Percentiles rank a stretch among this genome's conserved stretches.
These are phyloP conservation scores for Debaryomycetaceae sp. DNA, from an alignment of 1,139 yeast species.

Conservation along the genomic window DNA sequence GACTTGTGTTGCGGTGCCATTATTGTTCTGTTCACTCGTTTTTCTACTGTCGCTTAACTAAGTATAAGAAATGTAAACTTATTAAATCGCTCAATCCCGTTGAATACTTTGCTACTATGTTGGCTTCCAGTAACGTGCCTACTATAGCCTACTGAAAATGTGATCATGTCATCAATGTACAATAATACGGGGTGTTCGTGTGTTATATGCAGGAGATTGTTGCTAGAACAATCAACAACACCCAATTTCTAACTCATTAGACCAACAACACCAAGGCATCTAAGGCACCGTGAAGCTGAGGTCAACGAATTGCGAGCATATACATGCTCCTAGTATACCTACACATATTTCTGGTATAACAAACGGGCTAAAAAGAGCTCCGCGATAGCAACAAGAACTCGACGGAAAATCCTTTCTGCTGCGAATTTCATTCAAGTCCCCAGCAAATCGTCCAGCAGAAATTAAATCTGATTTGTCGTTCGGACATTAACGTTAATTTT, in stretches of 20 bases:
- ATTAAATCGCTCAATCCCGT: background rate
- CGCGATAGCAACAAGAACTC: background rate
- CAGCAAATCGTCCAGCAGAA: background rate
- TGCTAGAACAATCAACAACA: background rate
- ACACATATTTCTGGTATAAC: too few relatives aligned
- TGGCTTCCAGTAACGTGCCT: background rate
- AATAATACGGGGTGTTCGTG: background rate
- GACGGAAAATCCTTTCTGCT: background rate
- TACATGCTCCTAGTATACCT: too few relatives aligned
- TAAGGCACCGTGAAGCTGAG: too few relatives aligned
- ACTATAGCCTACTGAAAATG: background rate
- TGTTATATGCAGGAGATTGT: background rate
- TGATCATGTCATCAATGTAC: background rate
- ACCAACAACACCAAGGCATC: too few relatives aligned
- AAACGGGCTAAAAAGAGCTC: background rate
- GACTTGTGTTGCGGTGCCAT: constrained; percentile 21
- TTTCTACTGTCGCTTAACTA: background rate
- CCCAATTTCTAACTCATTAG: too few relatives aligned
- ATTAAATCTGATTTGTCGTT: too few relatives aligned
- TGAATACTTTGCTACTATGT: background rate
- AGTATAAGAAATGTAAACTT: background rate
- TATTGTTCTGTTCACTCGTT: background rate
- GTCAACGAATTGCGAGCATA: too few relatives aligned
- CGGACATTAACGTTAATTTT: too few relatives aligned
- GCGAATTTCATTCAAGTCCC: background rate